Evolutionary conservation across 2,329 filamentous ascomycete genomes (phyloP).

Genomic region (Colletotrichum higginsianum): DNA sequence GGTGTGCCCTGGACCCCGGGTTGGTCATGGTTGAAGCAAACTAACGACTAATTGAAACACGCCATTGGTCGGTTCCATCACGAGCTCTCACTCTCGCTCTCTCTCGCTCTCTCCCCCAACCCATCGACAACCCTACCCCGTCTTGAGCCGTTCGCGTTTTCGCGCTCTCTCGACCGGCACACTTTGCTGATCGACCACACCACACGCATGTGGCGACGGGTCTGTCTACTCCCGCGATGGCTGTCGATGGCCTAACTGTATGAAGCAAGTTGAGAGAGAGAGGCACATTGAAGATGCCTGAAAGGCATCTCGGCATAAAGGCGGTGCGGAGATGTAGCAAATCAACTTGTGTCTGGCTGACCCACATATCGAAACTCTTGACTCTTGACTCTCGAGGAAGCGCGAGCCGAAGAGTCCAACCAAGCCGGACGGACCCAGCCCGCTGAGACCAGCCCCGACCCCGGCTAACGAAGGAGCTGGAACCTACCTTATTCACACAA

Average conservation of each 20-base stretch:
- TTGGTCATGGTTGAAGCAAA: background rate
- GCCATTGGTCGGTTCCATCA: constrained; percentile 20
- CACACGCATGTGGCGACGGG: constrained; percentile 2
- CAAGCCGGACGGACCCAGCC: background rate
- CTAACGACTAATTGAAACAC: constrained; percentile 37
- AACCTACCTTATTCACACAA: constrained; percentile 25
- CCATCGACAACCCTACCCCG: background rate
- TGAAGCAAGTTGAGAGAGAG: background rate
- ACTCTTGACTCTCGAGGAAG: background rate
- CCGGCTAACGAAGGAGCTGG: constrained; percentile 28
- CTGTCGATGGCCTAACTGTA: background rate
- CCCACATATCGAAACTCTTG: background rate
- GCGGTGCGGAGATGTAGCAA: background rate
- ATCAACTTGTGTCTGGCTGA: background rate
- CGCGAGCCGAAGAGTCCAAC: background rate
- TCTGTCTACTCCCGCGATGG: background rate
- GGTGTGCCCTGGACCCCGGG: background rate
- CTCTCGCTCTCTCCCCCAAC: background rate
- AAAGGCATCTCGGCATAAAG: background rate
- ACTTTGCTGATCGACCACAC: background rate
- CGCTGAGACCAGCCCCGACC: background rate
- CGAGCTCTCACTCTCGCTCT: background rate
- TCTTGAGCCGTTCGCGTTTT: constrained; percentile 1
- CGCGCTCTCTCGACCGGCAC: constrained; percentile 8
- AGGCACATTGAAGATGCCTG: background rate